These are phyloP conservation scores for Earliella scabrosa DNA, from an alignment of 1,284 basidiomycete genomes.

Conservation along the genomic window DNA sequence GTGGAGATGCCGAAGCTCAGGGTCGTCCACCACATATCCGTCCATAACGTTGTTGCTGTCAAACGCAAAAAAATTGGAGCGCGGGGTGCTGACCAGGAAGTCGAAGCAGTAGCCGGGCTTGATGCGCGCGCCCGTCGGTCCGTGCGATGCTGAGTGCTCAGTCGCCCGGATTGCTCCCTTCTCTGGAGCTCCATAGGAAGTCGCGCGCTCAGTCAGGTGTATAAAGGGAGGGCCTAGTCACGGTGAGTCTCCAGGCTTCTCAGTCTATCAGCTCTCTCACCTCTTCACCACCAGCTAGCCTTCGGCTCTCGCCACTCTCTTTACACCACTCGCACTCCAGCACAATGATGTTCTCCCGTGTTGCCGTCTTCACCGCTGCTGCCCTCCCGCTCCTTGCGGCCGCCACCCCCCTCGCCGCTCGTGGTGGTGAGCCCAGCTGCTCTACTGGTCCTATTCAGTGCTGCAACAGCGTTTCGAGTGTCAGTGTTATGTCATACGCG, in stretches of 20 bases:
- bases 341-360: conserved; percentile 18
- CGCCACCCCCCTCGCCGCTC: conserved; percentile 29
- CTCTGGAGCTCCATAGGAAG: too few species aligned
- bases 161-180: too few species aligned
- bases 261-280: conserved; percentile 2
- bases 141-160: too few species aligned
- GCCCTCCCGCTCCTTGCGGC: conserved; percentile 33
- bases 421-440: conserved; percentile 17
- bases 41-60: too few species aligned
- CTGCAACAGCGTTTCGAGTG: conserved; percentile 29
- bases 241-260: background rate
- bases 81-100: too few species aligned
- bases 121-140: too few species aligned
- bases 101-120: too few species aligned
- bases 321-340: background rate
- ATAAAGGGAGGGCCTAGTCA: background rate
- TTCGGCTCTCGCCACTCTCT: conserved; percentile 1
- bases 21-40: too few species aligned
- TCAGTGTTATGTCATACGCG: conserved; percentile 3
- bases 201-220: background rate
- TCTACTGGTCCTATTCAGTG: conserved; percentile 24
- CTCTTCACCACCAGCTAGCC: background rate
- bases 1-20: too few species aligned
- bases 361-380: conserved; percentile 20
- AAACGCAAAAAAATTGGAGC: too few species aligned